Evolutionary conservation across 441 rosid genomes (phyloP), one percentile per base, ranked within the genome.

Genomic region (Adansonia grandidieri): DNA sequence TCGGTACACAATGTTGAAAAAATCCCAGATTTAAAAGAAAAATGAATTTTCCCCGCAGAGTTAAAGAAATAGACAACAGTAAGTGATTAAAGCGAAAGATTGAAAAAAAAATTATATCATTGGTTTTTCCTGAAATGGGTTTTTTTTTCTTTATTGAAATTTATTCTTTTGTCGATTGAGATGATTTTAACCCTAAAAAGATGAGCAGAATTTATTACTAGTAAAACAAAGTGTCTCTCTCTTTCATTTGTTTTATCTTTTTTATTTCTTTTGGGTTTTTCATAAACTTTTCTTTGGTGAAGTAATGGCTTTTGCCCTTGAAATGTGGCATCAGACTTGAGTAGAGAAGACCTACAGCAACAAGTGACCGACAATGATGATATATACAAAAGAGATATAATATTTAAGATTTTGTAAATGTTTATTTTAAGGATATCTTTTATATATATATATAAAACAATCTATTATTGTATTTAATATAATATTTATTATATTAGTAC

Each of bases 321-420:
- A 53, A 71, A 53, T 9, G 62, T 71, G 75, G 75, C 75, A 53
- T 11, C 15, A 67, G 32, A 67, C 4, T 8, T 50, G 6, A 50
- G 14, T 3, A 22, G 51, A 37, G 17, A 17, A 19, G 50, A 72
- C 32, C 48, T 2, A 53, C 20, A 50, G 20, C 20, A 24, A 22
- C 44, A 24, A 51, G 28, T 54, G 63, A 72, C 63, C 75, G 75
- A 71, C 74, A 71, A 8, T 1, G 22, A 72, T 72, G 61, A 56
- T 72, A 50, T 56, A 20, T 9, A 40, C 0, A 63, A 28, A 62
- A 42, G 45, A 6, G 6, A 42, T 42, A 6, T 42, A 42, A 6
- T 42, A 42, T 42, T 42, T 42, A 42, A 42, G 45, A 42, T 42
- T 42, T 5, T 6, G 45, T 42, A 42, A 42, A 42, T 42, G 45